Conservation (phyloP, 129 eudicot genomes). For the Chrysanthemum lavandulifolium region DNA sequence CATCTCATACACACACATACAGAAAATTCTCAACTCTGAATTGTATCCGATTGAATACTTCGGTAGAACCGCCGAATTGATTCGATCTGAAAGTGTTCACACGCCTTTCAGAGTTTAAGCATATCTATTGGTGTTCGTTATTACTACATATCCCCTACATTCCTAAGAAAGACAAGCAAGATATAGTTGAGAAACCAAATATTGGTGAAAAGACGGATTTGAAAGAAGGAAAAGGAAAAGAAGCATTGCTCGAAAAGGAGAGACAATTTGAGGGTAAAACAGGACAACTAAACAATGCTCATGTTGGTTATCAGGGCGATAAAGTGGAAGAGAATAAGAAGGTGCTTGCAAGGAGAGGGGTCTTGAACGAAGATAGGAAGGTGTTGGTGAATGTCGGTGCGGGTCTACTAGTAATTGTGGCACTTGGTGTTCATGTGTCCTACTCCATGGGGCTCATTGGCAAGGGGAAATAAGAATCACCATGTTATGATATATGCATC, state of each 20-base stretch:
- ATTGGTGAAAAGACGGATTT: slow-evolving; percentile 7
- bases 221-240: slow-evolving; percentile 14
- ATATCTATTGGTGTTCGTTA: too few species aligned
- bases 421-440: slow-evolving; percentile 59
- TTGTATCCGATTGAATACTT: too few species aligned
- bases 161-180: slow-evolving; percentile 11
- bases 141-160: too few species aligned
- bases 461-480: slow-evolving; percentile 19
- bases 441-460: slow-evolving; percentile 41
- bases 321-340: slow-evolving; percentile 29
- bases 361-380: slow-evolving; percentile 61
- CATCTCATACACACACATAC: too few species aligned
- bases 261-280: slow-evolving; percentile 9
- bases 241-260: slow-evolving; percentile 16
- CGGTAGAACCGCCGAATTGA: too few species aligned
- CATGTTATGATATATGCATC: not conserved
- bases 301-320: not conserved
- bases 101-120: too few species aligned
- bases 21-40: too few species aligned
- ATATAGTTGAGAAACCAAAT: slow-evolving; percentile 16
- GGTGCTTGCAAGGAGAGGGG: slow-evolving; percentile 27
- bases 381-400: slow-evolving; percentile 71
- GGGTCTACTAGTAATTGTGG: slow-evolving; percentile 65
- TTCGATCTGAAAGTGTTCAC: too few species aligned
- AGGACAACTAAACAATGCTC: slow-evolving; percentile 4